Evolutionary conservation across 192 early-diverging fungal genomes (phyloP).

Genomic region (Coemansia pectinata): DNA sequence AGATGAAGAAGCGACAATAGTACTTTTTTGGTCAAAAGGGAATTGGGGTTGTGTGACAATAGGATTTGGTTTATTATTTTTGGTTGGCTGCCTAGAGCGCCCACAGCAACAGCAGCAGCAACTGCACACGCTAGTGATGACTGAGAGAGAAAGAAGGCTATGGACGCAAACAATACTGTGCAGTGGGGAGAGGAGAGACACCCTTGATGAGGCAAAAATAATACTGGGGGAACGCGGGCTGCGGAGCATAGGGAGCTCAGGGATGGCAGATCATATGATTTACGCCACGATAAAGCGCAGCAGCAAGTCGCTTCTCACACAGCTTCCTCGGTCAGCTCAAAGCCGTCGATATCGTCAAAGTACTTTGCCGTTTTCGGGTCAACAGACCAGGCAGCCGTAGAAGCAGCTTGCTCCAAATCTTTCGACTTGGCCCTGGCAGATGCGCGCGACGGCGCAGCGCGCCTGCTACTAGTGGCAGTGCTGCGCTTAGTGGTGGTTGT

Average conservation of each 20-base stretch:
- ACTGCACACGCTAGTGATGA: not conserved
- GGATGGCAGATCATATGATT: not conserved
- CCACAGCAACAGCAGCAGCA: not conserved
- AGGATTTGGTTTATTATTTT: not conserved
- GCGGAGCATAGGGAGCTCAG: not conserved
- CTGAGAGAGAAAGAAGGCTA: no score
- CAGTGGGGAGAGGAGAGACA: not conserved
- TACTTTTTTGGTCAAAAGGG: not conserved
- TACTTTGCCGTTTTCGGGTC: slow-evolving; percentile 10
- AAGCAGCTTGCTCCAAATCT: not conserved
- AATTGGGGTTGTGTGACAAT: not conserved
- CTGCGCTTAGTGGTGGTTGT: not conserved
- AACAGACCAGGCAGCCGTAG: not conserved
- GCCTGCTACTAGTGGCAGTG: not conserved
- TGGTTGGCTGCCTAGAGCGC: not conserved
- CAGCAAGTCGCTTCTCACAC: not conserved
- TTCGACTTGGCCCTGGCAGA: not conserved
- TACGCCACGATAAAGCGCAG: not conserved
- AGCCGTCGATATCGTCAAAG: slow-evolving; percentile 42
- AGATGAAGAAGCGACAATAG: not conserved
- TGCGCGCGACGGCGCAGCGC: not conserved
- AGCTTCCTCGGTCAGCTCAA: slow-evolving; percentile 26
- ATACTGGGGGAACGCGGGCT: not conserved
- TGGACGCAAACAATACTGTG: not conserved
- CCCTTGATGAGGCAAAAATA: not conserved